A percentile compares a stretch with the other conserved stretches of the same genome.
These are phyloP conservation scores for Yamadazyma philogaea DNA, from an alignment of 805 yeast species.

Conservation along the genomic window DNA sequence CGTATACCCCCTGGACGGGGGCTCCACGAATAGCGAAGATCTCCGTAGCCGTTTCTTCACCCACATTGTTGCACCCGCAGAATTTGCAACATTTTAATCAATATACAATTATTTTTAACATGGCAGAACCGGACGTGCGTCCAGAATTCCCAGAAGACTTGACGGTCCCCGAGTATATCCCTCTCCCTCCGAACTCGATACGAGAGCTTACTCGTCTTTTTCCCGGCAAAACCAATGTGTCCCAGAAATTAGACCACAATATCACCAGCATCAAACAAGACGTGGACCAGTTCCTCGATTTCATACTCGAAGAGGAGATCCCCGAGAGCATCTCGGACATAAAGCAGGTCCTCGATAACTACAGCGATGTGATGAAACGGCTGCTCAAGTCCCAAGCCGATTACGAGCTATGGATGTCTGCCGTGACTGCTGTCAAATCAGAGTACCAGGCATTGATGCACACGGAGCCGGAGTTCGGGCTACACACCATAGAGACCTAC, in stretches of 20 bases:
- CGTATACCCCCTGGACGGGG: no score
- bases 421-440: not conserved
- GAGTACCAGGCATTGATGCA: conserved; percentile 5
- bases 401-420: conserved; percentile 3
- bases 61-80: not conserved
- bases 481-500: conserved; percentile 6
- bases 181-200: conserved; percentile 6
- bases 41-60: no score
- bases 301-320: conserved; percentile 9
- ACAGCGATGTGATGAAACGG: not conserved
- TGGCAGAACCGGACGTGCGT: conserved; percentile 1
- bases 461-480: conserved; percentile 7
- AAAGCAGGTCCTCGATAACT: not conserved
- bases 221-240: conserved; percentile 9
- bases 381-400: not conserved
- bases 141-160: conserved; percentile 8
- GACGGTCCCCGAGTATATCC: conserved; percentile 11
- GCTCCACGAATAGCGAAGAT: no score
- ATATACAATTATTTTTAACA: not conserved
- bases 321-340: conserved; percentile 1
- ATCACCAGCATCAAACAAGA: conserved; percentile 17
- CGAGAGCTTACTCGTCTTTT: conserved; percentile 1
- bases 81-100: not conserved
- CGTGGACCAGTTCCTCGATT: conserved; percentile 10
- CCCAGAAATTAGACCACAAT: conserved; percentile 12